Evolutionary conservation across 306 rosid species (phyloP), one percentile per base, ranked within the genome.

Genomic region (Fagus crenata): DNA sequence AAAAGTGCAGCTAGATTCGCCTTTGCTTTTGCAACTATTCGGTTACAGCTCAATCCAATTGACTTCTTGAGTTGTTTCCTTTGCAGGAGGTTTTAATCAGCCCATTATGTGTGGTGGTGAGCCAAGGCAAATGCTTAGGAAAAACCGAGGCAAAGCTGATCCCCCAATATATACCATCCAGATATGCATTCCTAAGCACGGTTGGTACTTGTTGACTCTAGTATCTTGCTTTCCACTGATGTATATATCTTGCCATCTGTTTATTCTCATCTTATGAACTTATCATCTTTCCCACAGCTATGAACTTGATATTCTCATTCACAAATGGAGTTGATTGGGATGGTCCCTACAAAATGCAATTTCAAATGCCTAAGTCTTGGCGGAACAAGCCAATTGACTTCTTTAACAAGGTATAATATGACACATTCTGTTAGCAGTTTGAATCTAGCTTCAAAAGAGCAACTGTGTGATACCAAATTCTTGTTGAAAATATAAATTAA

Each of bases 51-150:
- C 32, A 32, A 7, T 36, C 46, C 9, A 42, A 42, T 72, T 69
- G 60, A 76, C 49, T 49, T 71, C 2, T 78, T 33, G 51, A 42
- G 54, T 46, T 70, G 33, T 67, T 15, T 76, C 41, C 7, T 41
- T 7, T 81, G 67, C 82, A 95, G 98, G 98, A 75, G 98, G 97
- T 6, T 94, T 94, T 82, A 94, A 94, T 83, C 98, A 94, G 86
- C 96, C 98, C 53, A 90, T 92, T 56, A 95, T 95, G 97, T 95
- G 98, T 28, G 93, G 98, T 22, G 96, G 96, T 49, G 96, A 94
- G 75, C 97, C 98, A 35, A 92, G 98, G 80, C 96, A 71, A 56
- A 94, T 92, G 97, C 88, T 86, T 9, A 85, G 74, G 39, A 95
- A 86, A 85, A 81, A 78, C 77, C 73, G 96, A 72, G 98, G 98